Base-by-base conservation (phyloP, 169 alveolate species). In the Eimeria acervulina region DNA sequence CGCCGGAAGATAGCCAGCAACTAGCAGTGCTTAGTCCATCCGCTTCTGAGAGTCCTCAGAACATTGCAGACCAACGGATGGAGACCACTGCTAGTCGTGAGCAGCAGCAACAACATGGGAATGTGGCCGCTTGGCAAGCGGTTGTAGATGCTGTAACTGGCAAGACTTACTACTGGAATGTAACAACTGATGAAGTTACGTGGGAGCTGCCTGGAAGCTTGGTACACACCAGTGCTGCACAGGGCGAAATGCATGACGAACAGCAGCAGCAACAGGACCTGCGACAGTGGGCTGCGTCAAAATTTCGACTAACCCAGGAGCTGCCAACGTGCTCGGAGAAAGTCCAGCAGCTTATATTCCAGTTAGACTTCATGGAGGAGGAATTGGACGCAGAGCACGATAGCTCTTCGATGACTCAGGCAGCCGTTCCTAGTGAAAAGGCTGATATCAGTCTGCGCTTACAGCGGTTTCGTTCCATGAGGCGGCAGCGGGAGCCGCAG, bases 301-400 rank as follows among this genome's bases (percentile, higher is more conserved):
- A 59, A 10, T 87, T 87, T 59, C 61, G 28, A 42, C 61, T 87
- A 36, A 87, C 94, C 42, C 94, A 87, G 31, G 94, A 87, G 80
- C 94, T 87, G 28, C 47, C 94, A 51, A 87, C 94, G 42, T 87
- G 83, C 81, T 61, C 94, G 36, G 94, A 87, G 63, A 87, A 87
- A 68, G 94, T 87, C 61, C 94, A 87, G 47, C 94, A 87, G 94
- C 94, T 87, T 44, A 87, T 87, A 68, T 36, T 87, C 13, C 94
- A 87, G 94, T 23, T 87, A 40, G 94, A 61, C 26, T 87, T 87
- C 44, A 87, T 87, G 19, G 94, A 87, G 36, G 83, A 59, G 21
- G 94, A 87, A 36, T 87, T 87, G 51, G 94, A 87, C 23, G 94
- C 94, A 87, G 61, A 28, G 78, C 23, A 61, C 44, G 94, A 87